phyloP scores from a whole-genome alignment of 2,329 filamentous ascomycete genomes.

The Metarhizium guizhouense region DNA sequence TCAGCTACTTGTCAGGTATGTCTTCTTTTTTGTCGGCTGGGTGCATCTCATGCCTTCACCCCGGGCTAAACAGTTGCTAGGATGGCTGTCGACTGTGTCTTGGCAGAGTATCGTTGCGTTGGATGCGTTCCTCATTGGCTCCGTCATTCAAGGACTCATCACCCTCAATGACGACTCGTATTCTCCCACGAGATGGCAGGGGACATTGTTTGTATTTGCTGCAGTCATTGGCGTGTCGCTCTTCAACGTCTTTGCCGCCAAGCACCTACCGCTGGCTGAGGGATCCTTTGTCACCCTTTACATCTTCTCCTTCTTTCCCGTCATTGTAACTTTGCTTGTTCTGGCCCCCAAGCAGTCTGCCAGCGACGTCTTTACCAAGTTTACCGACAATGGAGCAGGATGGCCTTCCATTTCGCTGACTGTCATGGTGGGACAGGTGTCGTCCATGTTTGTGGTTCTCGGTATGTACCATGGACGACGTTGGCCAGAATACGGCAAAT shows the following conservation, averaged over 20 bases:
- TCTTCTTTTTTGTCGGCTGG: not conserved
- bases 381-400: conserved; percentile 8
- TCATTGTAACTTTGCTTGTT: conserved; percentile 7
- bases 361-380: conserved; percentile 5
- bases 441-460: conserved; percentile 7
- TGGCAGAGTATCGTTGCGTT: conserved; percentile 35
- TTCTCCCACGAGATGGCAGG: conserved; percentile 2
- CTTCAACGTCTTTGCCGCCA: conserved; percentile 8
- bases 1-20: conserved; percentile 33
- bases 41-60: not conserved
- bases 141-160: conserved; percentile 35
- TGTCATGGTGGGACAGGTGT: conserved; percentile 10
- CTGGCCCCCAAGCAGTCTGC: conserved; percentile 7
- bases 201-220: conserved; percentile 6
- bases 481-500: too few species aligned
- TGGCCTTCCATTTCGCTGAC: conserved; percentile 7
- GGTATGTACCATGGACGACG: not conserved
- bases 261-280: conserved; percentile 7
- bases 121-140: conserved; percentile 32
- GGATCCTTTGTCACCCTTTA: conserved; percentile 9
- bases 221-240: conserved; percentile 6
- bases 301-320: conserved; percentile 9
- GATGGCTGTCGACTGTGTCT: conserved; percentile 32
- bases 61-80: conserved; percentile 11
- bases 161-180: conserved; percentile 18